Base-by-base conservation (phyloP, 108 stramenopile genomes). In the Nitzschia sp. region DNA sequence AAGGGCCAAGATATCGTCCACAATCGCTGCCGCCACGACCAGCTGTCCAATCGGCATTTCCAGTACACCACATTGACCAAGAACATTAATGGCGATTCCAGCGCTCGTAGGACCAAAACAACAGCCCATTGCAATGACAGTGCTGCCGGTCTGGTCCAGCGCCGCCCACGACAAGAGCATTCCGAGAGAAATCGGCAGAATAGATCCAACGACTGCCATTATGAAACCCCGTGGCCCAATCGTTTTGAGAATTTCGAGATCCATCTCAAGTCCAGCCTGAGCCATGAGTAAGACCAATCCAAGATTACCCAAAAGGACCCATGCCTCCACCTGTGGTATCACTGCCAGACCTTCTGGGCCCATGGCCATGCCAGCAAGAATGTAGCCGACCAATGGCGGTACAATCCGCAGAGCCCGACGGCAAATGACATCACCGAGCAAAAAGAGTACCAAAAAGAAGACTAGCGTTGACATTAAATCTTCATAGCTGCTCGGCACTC, bases 221-320 rank as follows among this genome's bases (percentile, higher is more conserved):
- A 64, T 38, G 6, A 87, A 45, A 9, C 82, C 83, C 15, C 81
- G 59, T 0, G 38, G 47, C 21, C 87, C 91, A 23, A 81, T 78
- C 19, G 70, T 59, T 35, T 75, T 66, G 11, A 91, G 55, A 34
- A 75, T 63, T n/a, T 69, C 81, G 32, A 86, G 66, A 77, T 91
- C 90, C 46, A 91, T 72, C n/a, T 86, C 81, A 27, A 86, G 61
- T 9, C 90, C 90, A 9, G 82, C 83, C 59, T 91, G 85, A 0
- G 78, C 42, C 11, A 86, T 56, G 0, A 88, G 46, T 11, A 86
- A 30, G 30, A 88, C 66, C 60, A 90, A 65, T 8, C 80, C 80
- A 25, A 81, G 47, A 29, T 76, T 68, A n/a, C 80, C 80, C 33
- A 81, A 47, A 13, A 76, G 19, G 18, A 73, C 71, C 47, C 54